phyloP scores from a whole-genome alignment of 768 basidiomycete species.

The Mycena maculata region DNA sequence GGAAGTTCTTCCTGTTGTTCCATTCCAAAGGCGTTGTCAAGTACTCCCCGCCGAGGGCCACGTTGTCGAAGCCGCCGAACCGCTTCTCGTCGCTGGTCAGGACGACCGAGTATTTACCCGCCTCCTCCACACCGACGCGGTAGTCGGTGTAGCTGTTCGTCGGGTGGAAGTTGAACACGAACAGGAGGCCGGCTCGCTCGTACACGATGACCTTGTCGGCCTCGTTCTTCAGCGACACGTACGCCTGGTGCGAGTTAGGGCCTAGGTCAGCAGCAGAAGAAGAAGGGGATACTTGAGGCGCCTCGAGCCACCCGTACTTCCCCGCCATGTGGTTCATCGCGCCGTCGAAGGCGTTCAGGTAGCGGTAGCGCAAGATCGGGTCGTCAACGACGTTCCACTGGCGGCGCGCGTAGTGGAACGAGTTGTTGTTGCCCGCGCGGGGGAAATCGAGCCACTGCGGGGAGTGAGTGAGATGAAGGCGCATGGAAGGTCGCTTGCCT shows the following conservation, averaged over 20 bases:
- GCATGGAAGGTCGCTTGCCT: conserved; percentile 61
- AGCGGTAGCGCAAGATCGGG: conserved; percentile 85
- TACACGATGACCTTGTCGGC: conserved; percentile 92
- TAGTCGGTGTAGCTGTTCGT: conserved; percentile 93
- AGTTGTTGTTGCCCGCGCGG: conserved; percentile 93
- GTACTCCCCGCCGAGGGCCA: conserved; percentile 70
- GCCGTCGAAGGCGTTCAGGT: conserved; percentile 92
- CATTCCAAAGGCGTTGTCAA: conserved; percentile 89
- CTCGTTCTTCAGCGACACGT: conserved; percentile 95
- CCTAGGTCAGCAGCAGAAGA: conserved; percentile 7
- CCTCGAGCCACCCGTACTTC: conserved; percentile 86
- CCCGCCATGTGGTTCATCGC: conserved; percentile 91
- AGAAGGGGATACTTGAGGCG: conserved; percentile 72
- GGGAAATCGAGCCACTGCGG: conserved; percentile 98
- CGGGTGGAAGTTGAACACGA: conserved; percentile 98
- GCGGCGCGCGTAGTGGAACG: conserved; percentile 96
- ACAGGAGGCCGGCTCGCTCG: conserved; percentile 93
- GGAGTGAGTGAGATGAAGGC: conserved; percentile 10
- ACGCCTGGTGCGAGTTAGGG: conserved; percentile 65
- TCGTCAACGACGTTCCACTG: conserved; percentile 98
- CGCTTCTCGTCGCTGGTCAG: conserved; percentile 87
- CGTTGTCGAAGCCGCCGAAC: conserved; percentile 92
- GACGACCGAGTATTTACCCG: conserved; percentile 87
- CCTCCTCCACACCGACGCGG: conserved; percentile 86
- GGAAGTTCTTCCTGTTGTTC: conserved; percentile 92